Conservation (phyloP, 2,329 filamentous ascomycete species). For the Penicillium vulpinum region DNA sequence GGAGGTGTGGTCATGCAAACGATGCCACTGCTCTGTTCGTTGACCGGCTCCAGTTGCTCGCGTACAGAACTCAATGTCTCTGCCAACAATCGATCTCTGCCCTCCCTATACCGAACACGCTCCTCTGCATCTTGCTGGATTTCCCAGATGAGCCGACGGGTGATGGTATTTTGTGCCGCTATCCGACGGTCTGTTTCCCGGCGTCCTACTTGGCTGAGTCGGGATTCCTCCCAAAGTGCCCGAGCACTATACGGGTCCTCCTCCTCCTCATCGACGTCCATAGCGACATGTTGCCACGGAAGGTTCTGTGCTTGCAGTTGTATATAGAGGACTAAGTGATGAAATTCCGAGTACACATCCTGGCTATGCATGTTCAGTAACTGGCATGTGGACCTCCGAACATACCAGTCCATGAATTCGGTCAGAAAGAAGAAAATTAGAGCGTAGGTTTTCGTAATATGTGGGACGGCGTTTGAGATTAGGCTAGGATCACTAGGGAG, state of each 20-base stretch:
- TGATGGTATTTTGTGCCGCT: constrained; percentile 38
- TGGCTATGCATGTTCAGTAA: constrained; percentile 38
- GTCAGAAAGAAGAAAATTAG: constrained; percentile 39
- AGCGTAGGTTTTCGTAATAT: constrained; percentile 35
- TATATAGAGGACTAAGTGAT: constrained; percentile 34
- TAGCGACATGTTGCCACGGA: constrained; percentile 17
- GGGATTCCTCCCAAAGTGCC: constrained; percentile 32
- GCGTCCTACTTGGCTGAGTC: constrained; percentile 35
- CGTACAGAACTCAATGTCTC: constrained; percentile 28
- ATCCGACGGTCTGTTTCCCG: constrained; percentile 33
- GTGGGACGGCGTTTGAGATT: constrained; percentile 16
- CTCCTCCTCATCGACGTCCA: constrained; percentile 31
- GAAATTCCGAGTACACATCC: constrained; percentile 37
- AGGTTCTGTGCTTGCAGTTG: constrained; percentile 26
- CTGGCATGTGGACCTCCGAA: constrained; percentile 35
- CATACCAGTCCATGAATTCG: constrained; percentile 43
- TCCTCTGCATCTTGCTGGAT: constrained; percentile 36
- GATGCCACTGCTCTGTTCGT: constrained; percentile 31
- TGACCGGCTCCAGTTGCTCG: constrained; percentile 25
- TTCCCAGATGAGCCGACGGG: constrained; percentile 40
- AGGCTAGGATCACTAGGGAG: constrained; percentile 15
- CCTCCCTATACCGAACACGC: constrained; percentile 27
- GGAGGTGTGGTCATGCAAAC: constrained; percentile 34
- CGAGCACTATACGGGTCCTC: constrained; percentile 22
- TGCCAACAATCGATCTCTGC: constrained; percentile 28